A percentile compares a stretch with the other conserved stretches of the same genome.
Conservation (phyloP, 306 rosid genomes). For the Coriaria nepalensis region DNA sequence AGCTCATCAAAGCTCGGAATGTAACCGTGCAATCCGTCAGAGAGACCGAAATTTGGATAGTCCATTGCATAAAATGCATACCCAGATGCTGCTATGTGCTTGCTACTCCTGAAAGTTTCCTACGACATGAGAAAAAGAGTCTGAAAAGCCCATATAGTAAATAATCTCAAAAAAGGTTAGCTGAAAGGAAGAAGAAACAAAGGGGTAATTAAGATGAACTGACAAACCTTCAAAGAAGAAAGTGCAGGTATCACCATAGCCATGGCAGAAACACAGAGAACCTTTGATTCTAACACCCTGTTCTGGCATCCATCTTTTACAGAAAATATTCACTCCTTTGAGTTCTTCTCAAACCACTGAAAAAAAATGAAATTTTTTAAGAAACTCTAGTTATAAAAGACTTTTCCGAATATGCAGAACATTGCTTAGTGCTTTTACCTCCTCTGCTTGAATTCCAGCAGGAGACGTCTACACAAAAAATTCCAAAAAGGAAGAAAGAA, state of each 20-base stretch:
- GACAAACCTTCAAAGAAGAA: constrained; percentile 86
- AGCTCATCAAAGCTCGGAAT: constrained; percentile 56
- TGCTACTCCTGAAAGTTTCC: constrained; percentile 49
- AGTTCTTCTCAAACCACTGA: constrained; percentile 68
- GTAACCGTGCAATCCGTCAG: constrained; percentile 82
- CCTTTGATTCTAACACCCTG: constrained; percentile 45
- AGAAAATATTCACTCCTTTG: constrained; percentile 74
- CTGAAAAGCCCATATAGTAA: too few relatives aligned
- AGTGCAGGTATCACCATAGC: constrained; percentile 94
- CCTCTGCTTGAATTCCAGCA: constrained; percentile 60
- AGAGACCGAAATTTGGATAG: constrained; percentile 82
- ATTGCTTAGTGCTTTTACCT: constrained; percentile 35
- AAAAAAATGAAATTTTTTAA: not conserved
- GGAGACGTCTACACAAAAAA: constrained; percentile 51
- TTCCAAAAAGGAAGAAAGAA: constrained; percentile 10
- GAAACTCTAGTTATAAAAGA: too few relatives aligned
- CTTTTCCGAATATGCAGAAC: constrained; percentile 3
- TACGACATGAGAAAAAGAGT: not conserved
- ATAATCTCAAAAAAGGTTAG: too few relatives aligned
- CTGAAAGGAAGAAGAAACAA: not conserved
- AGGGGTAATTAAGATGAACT: not conserved
- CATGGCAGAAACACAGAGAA: constrained; percentile 78
- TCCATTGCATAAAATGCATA: constrained; percentile 74
- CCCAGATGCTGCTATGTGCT: constrained; percentile 61
- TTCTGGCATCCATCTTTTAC: constrained; percentile 77